Evolutionary conservation across 176 grass and related monocot genomes (phyloP), one percentile per base, ranked within the genome.

Genomic region (Juncus effusus): DNA sequence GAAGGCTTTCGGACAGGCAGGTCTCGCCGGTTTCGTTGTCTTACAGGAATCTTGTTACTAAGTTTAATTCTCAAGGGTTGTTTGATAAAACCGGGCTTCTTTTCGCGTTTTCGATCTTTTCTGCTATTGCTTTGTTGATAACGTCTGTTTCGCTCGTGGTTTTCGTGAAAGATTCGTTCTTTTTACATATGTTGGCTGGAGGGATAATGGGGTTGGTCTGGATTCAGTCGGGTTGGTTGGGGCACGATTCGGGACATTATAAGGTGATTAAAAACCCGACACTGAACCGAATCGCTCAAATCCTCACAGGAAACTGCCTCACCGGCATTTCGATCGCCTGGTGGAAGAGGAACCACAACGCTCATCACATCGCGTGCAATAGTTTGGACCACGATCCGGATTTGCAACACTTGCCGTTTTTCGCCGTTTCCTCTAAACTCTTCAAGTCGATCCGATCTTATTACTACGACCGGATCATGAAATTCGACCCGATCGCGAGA

Each of bases 321-420:
- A 73, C 94, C 57, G 94, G 94, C 8, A 74, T 97, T 80, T 79
- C 85, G 75, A 97, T 97, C 38, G 94, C 80, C 3, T 97, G 94
- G 94, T 97, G 94, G 94, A 97, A 99, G 59, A 79, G 73, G 56
- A 99, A 89, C 80, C 94, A 99, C 75, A 99, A 99, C 74, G 84
- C 82, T 0, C 94, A 99, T 61, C 94, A 99, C 85, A 64, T 97
- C 41, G 78, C 88, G 41, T 97, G 93, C 80, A 97, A 97, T 60
- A 89, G 88, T 82, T 88, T 99, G 11, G 85, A 99, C 56, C 78
- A 91, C 38, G 94, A 99, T 62, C 94, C 94, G 0, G 94, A 99
- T 57, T 83, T 99, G 38, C 94, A 99, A 83, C 94, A 99, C 83
- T 81, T 99, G 67, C 94, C 94, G 14, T 40, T 99, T 60, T 99